These are phyloP conservation scores for Colletotrichum musae DNA, from an alignment of 2,329 filamentous ascomycete genomes.

Conservation along the genomic window DNA sequence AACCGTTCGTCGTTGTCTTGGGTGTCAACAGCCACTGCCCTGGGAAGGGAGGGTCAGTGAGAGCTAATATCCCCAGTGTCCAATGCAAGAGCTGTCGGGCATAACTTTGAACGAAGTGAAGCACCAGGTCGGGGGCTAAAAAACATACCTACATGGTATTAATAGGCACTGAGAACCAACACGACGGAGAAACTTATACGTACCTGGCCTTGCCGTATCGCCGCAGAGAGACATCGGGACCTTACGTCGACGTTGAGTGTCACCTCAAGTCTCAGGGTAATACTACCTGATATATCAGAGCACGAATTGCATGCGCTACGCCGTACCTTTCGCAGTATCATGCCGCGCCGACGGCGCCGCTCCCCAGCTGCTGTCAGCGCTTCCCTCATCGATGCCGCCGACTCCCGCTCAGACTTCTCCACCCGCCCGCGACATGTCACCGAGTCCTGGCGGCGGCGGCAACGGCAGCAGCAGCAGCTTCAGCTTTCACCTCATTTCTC, in stretches of 20 bases:
- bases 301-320: not conserved
- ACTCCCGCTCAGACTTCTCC: constrained; percentile 27
- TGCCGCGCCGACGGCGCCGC: constrained; percentile 6
- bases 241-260: not conserved
- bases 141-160: too few relatives aligned
- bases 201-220: constrained; percentile 9
- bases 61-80: not conserved
- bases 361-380: constrained; percentile 26
- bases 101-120: not conserved
- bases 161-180: constrained; percentile 28
- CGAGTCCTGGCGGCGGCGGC: constrained; percentile 17
- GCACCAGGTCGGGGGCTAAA: not conserved
- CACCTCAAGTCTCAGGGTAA: constrained; percentile 1
- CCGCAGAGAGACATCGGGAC: constrained; percentile 7
- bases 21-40: constrained; percentile 8
- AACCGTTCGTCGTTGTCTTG: constrained; percentile 1
- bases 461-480: not conserved
- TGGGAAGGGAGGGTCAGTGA: constrained; percentile 3
- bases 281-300: not conserved
- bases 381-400: constrained; percentile 29
- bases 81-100: not conserved
- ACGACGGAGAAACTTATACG: constrained; percentile 30
- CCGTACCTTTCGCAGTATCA: not conserved
- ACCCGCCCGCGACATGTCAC: constrained; percentile 32
- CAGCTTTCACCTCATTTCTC: constrained; percentile 36